Evolutionary conservation across 164 flowering plant species (phyloP).

Genomic region (Chimonanthus praecox): DNA sequence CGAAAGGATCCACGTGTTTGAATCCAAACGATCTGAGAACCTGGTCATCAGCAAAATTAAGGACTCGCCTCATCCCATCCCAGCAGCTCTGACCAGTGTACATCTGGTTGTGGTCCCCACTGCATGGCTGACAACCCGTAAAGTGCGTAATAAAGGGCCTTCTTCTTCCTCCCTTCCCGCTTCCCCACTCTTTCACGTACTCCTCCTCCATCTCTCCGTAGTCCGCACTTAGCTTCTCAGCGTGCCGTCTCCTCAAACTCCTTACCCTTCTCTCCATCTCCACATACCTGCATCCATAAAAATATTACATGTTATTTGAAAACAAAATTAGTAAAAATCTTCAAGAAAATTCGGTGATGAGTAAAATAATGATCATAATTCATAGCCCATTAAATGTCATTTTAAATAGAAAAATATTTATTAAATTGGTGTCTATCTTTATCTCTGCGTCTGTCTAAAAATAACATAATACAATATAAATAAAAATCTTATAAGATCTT

Average conservation of each 20-base stretch:
- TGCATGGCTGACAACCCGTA: conserved; percentile 96
- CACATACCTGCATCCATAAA: conserved; percentile 18
- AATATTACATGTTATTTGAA: no score
- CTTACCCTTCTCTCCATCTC: conserved; percentile 40
- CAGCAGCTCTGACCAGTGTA: conserved; percentile 61
- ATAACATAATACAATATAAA: no score
- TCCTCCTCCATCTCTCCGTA: conserved; percentile 46
- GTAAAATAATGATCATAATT: no score
- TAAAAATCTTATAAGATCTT: no score
- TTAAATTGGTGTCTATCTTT: no score
- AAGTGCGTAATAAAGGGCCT: conserved; percentile 90
- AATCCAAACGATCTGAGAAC: conserved; percentile 72
- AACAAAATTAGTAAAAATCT: no score
- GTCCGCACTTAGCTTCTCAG: conserved; percentile 59
- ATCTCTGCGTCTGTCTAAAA: no score
- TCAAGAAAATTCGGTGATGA: no score
- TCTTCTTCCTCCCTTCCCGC: conserved; percentile 42
- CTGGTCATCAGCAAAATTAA: conserved; percentile 91
- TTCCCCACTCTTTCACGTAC: conserved; percentile 40
- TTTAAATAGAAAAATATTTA: no score
- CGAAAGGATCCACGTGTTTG: conserved; percentile 37
- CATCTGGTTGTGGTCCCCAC: conserved; percentile 70
- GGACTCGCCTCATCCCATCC: conserved; percentile 62
- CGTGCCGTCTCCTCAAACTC: conserved; percentile 54
- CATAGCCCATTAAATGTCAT: no score